Evolutionary conservation across 2,329 filamentous ascomycete genomes (phyloP).

Genomic region (Juglanconis sp.): DNA sequence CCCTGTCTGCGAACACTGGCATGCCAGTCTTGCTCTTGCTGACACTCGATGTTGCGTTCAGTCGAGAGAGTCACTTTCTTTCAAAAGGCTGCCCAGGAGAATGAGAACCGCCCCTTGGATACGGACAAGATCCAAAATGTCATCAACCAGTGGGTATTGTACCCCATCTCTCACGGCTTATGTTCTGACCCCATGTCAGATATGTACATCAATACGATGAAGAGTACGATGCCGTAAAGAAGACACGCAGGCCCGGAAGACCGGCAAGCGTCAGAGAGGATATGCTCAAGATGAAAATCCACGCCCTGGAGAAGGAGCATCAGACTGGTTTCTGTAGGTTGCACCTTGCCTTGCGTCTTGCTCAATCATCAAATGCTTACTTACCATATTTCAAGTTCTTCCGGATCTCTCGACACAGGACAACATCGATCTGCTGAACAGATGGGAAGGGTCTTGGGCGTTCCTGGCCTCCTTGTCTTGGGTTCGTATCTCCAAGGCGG

Average conservation of each 20-base stretch:
- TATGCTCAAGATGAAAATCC: slow-evolving; percentile 68
- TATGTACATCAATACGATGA: slow-evolving; percentile 69
- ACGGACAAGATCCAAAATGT: slow-evolving; percentile 57
- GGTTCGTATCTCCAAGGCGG: slow-evolving; percentile 66
- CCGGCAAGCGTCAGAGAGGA: slow-evolving; percentile 77
- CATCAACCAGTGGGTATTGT: slow-evolving; percentile 53
- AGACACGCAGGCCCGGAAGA: slow-evolving; percentile 71
- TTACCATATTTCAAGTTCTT: slow-evolving; percentile 46
- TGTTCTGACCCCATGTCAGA: slow-evolving; percentile 34
- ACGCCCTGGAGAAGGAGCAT: slow-evolving; percentile 73
- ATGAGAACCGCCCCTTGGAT: slow-evolving; percentile 47
- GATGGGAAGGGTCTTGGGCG: slow-evolving; percentile 83
- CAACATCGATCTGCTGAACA: slow-evolving; percentile 62
- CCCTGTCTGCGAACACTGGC: neutral
- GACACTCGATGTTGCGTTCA: slow-evolving; percentile 30
- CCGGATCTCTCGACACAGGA: slow-evolving; percentile 71
- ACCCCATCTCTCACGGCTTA: neutral
- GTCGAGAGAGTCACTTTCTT: slow-evolving; percentile 70
- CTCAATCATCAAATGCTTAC: slow-evolving; percentile 4
- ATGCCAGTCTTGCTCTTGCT: neutral
- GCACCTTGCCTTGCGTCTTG: neutral
- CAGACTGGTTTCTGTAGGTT: slow-evolving; percentile 74
- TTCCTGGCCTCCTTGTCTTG: slow-evolving; percentile 74
- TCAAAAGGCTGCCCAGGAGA: slow-evolving; percentile 59
- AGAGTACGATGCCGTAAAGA: slow-evolving; percentile 63